phyloP scores from a whole-genome alignment of 192 early-diverging fungal genomes.

The Lobulomyces angularis region DNA sequence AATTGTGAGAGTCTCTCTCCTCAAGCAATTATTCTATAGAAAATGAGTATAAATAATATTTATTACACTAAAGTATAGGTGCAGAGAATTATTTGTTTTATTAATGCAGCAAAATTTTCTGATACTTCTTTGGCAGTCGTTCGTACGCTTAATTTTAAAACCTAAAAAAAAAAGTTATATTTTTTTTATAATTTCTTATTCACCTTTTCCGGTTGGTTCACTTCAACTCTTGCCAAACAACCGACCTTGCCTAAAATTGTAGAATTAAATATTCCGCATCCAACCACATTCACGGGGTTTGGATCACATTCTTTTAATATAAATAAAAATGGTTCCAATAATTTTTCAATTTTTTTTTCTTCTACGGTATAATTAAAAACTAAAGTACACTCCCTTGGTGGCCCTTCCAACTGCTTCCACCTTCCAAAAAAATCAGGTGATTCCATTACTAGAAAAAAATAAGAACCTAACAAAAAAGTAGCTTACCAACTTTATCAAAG shows the following conservation, averaged over 20 bases:
- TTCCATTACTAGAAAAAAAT: too few species aligned
- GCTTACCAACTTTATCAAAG: constrained; percentile 59
- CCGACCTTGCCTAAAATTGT: constrained; percentile 71
- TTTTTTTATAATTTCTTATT: too few species aligned
- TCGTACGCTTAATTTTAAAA: too few species aligned
- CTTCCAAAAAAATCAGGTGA: constrained; percentile 72
- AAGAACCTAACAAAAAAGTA: too few species aligned
- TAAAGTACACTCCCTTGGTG: constrained; percentile 66
- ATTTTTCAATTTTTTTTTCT: constrained; percentile 34
- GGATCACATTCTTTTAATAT: constrained; percentile 75
- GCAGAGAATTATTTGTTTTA: too few species aligned
- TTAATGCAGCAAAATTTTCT: too few species aligned
- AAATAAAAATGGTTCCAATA: constrained; percentile 61
- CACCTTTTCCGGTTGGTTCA: constrained; percentile 13
- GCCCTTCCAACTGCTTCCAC: constrained; percentile 92
- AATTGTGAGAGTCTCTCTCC: too few species aligned
- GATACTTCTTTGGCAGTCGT: too few species aligned
- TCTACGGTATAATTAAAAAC: constrained; percentile 38
- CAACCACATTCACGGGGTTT: constrained; percentile 78
- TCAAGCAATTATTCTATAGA: too few species aligned
- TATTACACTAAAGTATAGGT: too few species aligned
- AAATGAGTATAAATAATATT: too few species aligned
- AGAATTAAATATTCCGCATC: constrained; percentile 73
- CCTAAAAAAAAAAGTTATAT: too few species aligned
- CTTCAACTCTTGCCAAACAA: constrained; percentile 76